Evolutionary conservation across 257 asterid species (phyloP), one percentile per base, ranked within the genome.

Genomic region (Salvia rosmarinus): DNA sequence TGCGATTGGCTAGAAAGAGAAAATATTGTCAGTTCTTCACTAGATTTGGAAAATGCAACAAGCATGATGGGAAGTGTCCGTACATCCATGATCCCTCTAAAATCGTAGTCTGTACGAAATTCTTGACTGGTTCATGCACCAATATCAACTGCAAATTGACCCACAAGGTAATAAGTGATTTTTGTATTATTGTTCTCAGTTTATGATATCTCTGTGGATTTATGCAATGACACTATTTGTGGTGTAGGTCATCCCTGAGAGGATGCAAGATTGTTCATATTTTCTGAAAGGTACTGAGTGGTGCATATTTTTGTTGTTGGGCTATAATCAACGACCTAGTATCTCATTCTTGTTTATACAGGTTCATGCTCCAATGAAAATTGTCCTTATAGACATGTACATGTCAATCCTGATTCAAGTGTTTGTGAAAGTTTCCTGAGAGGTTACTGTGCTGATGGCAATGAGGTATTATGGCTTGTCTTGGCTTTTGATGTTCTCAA

Each of bases 231-330:
- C 64, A 32, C 50, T 51, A 68, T 52, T 20, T 54, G 8, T 57
- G 71, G 9, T 84, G 84, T 77, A 89, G 99, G 93, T 95, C 70
- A 87, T 95, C 52, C 96, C 98, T 14, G 98, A 95, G 83, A 86
- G 98, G 82, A 95, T 95, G 99, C 91, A 88, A 83, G 99, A 91
- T 78, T 95, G 99, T 80, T 89, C 97, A 20, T 95, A 89, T 78
- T 95, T 89, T 80, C 76, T 91, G 79, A 94, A 86, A 88, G 97
- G 99, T 95, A 67, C 64, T 77, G 40, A 56, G 65, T 72, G 13
- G 59, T 42, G 59, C 61, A 64, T 81, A 57, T 40, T 56, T 46
- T 32, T 66, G 32, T 1, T 59, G 47, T 52, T 49, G 9, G 61
- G 47, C 55, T 32, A 55, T 56, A 34, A 66, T 25, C 51, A 19